Base-by-base conservation (phyloP, 129 eudicot species). In the Flaveria trinervia region DNA sequence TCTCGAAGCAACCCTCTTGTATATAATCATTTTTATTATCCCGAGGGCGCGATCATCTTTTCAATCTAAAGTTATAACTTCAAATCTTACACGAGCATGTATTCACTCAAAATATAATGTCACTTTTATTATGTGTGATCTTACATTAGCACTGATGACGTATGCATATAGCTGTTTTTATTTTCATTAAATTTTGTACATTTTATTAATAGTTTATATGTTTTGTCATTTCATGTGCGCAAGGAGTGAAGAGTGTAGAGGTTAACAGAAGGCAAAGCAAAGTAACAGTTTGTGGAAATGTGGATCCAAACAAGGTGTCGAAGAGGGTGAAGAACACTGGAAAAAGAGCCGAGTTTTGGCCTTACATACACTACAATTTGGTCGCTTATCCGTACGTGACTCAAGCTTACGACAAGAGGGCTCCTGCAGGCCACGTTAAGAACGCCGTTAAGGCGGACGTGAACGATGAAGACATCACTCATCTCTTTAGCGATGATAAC, bases 301-400 rank as follows among this genome's bases (percentile, higher is more conserved):
- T 93, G 16, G 96, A 93, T 70, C 90, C 98, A 82, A 83, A 90
- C 84, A 90, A 83, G 75, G 98, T 92, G 18, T 56, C 88, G n/a
- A 90, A 83, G 86, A 88, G 79, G 46, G 85, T 92, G 16, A 92
- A 85, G 71, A 83, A 51, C 75, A 93, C 98, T 0, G 98, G 98
- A 18, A 93, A 93, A 64, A 85, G 89, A 68, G 98, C 96, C 1
- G 94, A 88, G 36, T 90, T 93, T 59, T 93, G 98, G 98, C 96
- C 98, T 0, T 93, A 90, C 61, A 85, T 93, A 28, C 92, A 90
- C 7, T 84, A 90, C 78, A 93, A 93, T 73, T 46, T 88, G 70
- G 98, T 90, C 11, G 78, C 76, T 33, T 80, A 86, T 75, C 98
- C 96, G 13, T 78, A 83, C 52, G 80, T 68, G 26, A 45, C 83